Evolutionary conservation across 495 filamentous ascomycete species (phyloP).

Genomic region (Penicillium waksmanii): DNA sequence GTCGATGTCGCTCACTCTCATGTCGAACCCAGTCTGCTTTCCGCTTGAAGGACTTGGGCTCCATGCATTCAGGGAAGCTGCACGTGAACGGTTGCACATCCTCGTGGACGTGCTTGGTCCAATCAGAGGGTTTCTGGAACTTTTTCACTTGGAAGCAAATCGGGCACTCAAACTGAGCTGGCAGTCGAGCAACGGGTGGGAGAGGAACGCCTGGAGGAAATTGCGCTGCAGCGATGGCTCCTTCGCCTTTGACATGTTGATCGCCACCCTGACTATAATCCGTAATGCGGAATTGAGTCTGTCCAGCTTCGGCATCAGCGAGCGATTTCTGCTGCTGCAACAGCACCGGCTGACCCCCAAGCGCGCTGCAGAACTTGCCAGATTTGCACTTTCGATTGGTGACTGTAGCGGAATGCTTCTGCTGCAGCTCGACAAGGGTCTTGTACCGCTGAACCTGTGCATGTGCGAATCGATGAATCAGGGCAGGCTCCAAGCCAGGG

Average conservation of each 20-base stretch:
- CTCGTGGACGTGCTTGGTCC: constrained; percentile 97
- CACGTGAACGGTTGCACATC: constrained; percentile 96
- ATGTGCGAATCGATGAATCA: constrained; percentile 81
- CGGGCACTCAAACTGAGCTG: constrained; percentile 90
- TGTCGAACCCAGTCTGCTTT: constrained; percentile 98
- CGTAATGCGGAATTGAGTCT: constrained; percentile 55
- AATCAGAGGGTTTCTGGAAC: constrained; percentile 93
- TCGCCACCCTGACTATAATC: constrained; percentile 62
- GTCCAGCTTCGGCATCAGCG: constrained; percentile 45
- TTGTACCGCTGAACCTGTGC: constrained; percentile 83
- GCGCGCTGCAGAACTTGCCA: constrained; percentile 62
- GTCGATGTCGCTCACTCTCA: constrained; percentile 90
- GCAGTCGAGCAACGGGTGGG: constrained; percentile 77
- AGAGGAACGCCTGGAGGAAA: constrained; percentile 83
- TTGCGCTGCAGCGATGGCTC: constrained; percentile 65
- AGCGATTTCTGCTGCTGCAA: constrained; percentile 52
- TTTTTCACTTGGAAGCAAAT: constrained; percentile 89
- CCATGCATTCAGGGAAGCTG: constrained; percentile 81
- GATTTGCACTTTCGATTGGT: constrained; percentile 59
- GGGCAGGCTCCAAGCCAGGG: constrained; percentile 65
- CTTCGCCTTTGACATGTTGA: constrained; percentile 63
- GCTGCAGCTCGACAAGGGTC: constrained; percentile 69
- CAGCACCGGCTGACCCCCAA: constrained; percentile 61
- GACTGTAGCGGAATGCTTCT: constrained; percentile 68
- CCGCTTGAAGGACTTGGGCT: constrained; percentile 94